Evolutionary conservation across 495 filamentous ascomycete genomes (phyloP).

Genomic region (Echria macrotheca): DNA sequence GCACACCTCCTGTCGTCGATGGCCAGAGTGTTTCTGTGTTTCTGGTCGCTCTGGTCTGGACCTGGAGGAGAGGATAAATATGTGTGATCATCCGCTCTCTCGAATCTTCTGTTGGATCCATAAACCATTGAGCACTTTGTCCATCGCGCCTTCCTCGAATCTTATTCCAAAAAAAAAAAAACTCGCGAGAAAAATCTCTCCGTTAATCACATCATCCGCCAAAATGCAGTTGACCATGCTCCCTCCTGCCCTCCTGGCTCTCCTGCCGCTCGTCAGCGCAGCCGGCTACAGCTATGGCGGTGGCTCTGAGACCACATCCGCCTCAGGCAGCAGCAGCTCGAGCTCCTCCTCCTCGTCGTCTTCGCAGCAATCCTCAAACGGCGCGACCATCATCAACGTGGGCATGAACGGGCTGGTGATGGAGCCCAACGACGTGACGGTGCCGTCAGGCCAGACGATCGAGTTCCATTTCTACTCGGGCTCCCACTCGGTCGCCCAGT

Average conservation of each 20-base stretch:
- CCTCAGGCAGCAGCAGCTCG: background rate
- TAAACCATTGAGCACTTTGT: too few relatives aligned
- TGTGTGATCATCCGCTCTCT: too few relatives aligned
- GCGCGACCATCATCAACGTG: conserved; percentile 6
- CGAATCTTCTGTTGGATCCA: too few relatives aligned
- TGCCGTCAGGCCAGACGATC: conserved; percentile 6
- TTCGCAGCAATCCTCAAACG: background rate
- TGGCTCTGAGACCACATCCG: background rate
- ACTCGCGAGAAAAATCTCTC: too few relatives aligned
- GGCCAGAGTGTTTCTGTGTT: too few relatives aligned
- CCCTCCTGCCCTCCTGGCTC: conserved; percentile 3
- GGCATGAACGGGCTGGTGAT: conserved; percentile 1
- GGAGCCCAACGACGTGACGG: conserved; percentile 6
- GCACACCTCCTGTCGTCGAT: too few relatives aligned
- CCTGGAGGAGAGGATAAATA: too few relatives aligned
- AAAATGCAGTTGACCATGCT: conserved; percentile 8
- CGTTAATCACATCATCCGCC: background rate
- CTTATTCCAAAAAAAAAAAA: too few relatives aligned
- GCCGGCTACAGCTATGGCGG: conserved; percentile 2
- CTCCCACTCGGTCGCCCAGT: conserved; percentile 11
- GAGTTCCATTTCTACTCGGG: conserved; percentile 10
- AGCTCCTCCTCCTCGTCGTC: background rate
- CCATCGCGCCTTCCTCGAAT: too few relatives aligned
- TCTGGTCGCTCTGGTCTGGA: too few relatives aligned
- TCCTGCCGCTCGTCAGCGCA: conserved; percentile 5